phyloP scores from a whole-genome alignment of 2,329 filamentous ascomycete genomes.

The Penicillium capsulatum region DNA sequence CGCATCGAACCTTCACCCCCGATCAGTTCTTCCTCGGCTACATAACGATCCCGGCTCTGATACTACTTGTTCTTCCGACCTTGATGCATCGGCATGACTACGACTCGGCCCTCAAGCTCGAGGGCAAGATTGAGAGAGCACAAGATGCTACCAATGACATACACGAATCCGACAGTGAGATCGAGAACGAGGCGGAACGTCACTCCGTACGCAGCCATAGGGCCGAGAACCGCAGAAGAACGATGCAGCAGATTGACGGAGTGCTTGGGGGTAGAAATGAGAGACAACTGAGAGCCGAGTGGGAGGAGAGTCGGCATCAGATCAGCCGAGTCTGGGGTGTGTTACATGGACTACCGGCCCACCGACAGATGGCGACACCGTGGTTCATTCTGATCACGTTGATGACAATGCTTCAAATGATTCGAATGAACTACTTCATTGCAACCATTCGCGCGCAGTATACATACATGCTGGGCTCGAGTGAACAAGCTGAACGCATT shows the following conservation, averaged over 20 bases:
- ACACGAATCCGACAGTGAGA: conserved; percentile 50
- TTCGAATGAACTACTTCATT: conserved; percentile 87
- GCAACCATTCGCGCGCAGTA: conserved; percentile 83
- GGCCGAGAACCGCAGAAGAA: conserved; percentile 56
- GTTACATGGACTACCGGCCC: conserved; percentile 66
- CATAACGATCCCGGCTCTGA: conserved; percentile 63
- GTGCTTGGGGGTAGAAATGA: conserved; percentile 65
- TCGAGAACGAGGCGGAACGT: conserved; percentile 49
- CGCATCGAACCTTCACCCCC: conserved; percentile 40
- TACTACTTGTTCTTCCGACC: conserved; percentile 61
- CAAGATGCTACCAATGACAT: conserved; percentile 34
- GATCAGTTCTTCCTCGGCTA: conserved; percentile 68
- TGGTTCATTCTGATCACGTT: conserved; percentile 84
- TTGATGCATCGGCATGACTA: conserved; percentile 69
- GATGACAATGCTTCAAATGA: conserved; percentile 74
- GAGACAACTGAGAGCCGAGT: conserved; percentile 53
- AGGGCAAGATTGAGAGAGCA: conserved; percentile 59
- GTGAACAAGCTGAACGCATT: conserved; percentile 59
- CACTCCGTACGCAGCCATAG: conserved; percentile 50
- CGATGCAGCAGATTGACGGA: conserved; percentile 64
- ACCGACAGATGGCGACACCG: conserved; percentile 68
- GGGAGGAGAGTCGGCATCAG: conserved; percentile 65
- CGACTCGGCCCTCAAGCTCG: conserved; percentile 73
- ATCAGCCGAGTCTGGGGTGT: conserved; percentile 79
- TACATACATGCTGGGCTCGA: conserved; percentile 64